Conservation (phyloP, 2,329 filamentous ascomycete species). For the Monilinia polystroma region DNA sequence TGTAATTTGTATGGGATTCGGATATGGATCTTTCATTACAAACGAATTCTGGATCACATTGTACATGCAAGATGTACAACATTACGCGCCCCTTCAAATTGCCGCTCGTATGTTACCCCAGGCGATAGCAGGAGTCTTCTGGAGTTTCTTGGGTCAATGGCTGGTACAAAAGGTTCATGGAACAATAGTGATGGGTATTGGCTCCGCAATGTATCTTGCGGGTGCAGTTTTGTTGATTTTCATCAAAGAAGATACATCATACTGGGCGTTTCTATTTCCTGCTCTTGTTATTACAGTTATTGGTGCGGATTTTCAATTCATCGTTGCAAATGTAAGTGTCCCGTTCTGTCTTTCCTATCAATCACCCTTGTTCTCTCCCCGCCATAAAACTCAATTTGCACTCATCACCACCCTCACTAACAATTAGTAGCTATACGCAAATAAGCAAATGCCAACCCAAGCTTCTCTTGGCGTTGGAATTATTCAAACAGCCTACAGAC, state of each 20-base stretch:
- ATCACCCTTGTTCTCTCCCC: neutral
- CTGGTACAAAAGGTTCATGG: slow-evolving; percentile 65
- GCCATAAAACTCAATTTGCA: neutral
- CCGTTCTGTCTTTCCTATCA: neutral
- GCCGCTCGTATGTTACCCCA: slow-evolving; percentile 65
- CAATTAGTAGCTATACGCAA: slow-evolving; percentile 60
- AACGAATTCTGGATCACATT: slow-evolving; percentile 63
- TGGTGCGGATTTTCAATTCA: slow-evolving; percentile 69
- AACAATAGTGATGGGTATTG: slow-evolving; percentile 56
- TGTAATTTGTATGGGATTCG: slow-evolving; percentile 52
- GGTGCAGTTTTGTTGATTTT: slow-evolving; percentile 55
- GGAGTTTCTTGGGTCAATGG: slow-evolving; percentile 61
- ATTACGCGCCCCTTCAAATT: slow-evolving; percentile 50
- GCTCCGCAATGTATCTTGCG: slow-evolving; percentile 44
- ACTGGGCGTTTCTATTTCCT: slow-evolving; percentile 67
- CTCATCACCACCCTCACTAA: slow-evolving; percentile 14
- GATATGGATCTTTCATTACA: slow-evolving; percentile 62
- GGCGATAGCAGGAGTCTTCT: slow-evolving; percentile 60
- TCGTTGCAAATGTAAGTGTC: slow-evolving; percentile 61
- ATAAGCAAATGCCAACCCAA: slow-evolving; percentile 59
- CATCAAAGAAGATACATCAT: slow-evolving; percentile 53
- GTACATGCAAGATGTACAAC: slow-evolving; percentile 60
- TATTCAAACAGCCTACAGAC: slow-evolving; percentile 60
- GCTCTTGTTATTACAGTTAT: slow-evolving; percentile 59
- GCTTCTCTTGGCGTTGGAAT: slow-evolving; percentile 67